Percentiles rank a stretch among this genome's conserved stretches.
Conservation (phyloP, 768 basidiomycete species). For the Sistotremastrum suecicum region DNA sequence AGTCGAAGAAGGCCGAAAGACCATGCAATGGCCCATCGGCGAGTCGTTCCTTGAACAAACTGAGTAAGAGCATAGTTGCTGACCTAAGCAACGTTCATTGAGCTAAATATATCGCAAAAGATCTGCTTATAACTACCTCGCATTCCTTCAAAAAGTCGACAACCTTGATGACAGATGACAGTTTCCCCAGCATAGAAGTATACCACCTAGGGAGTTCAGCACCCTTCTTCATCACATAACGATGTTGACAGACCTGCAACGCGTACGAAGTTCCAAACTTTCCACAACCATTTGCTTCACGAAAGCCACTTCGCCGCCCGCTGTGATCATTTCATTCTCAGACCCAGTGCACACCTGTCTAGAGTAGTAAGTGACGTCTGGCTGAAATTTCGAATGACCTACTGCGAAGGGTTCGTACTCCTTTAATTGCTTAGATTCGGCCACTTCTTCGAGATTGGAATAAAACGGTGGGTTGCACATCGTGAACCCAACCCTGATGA, state of each 20-base stretch:
- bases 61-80: constrained; percentile 78
- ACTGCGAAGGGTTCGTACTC: constrained; percentile 58
- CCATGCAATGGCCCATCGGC: constrained; percentile 91
- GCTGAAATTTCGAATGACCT: constrained; percentile 11
- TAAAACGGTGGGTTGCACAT: constrained; percentile 99
- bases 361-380: background rate
- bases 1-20: constrained; percentile 50
- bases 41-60: constrained; percentile 75
- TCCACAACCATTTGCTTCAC: constrained; percentile 67
- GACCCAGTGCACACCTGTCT: constrained; percentile 74
- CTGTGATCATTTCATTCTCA: constrained; percentile 76
- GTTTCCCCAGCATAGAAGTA: constrained; percentile 84
- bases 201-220: constrained; percentile 51
- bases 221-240: background rate
- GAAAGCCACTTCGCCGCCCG: constrained; percentile 76
- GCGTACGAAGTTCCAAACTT: constrained; percentile 33
- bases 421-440: constrained; percentile 44
- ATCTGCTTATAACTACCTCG: constrained; percentile 20
- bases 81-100: constrained; percentile 33
- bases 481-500: constrained; percentile 50
- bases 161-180: constrained; percentile 54
- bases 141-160: constrained; percentile 36
- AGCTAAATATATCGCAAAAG: background rate
- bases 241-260: constrained; percentile 40
- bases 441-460: constrained; percentile 53